Conservation (phyloP, 768 basidiomycete species). For the Termitomyces sp. region DNA sequence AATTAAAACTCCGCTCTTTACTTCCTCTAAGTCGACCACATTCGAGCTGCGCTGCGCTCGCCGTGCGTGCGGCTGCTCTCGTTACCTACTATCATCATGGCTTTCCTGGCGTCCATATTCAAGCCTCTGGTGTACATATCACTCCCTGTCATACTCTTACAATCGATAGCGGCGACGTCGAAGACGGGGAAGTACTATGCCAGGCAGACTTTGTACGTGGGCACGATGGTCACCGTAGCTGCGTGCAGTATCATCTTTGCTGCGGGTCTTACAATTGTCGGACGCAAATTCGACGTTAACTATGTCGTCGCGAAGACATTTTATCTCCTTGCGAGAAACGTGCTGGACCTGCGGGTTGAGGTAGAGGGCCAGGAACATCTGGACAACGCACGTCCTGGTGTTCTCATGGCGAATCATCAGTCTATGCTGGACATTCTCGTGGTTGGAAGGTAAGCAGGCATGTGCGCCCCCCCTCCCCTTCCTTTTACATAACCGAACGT, state of each 20-base stretch:
- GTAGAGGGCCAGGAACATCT: constrained; percentile 88
- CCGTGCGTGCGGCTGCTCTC: background rate
- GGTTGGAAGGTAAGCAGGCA: constrained; percentile 60
- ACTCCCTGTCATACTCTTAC: constrained; percentile 62
- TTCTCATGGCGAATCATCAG: constrained; percentile 89
- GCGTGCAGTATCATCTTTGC: constrained; percentile 68
- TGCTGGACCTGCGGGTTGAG: constrained; percentile 62
- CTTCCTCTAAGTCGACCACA: constrained; percentile 3
- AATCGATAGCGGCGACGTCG: constrained; percentile 49
- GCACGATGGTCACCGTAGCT: constrained; percentile 63
- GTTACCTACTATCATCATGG: constrained; percentile 36
- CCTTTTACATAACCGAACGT: background rate
- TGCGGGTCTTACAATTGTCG: constrained; percentile 57
- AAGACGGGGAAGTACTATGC: constrained; percentile 66
- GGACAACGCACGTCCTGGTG: constrained; percentile 55
- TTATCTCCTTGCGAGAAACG: constrained; percentile 58
- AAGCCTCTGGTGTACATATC: constrained; percentile 76
- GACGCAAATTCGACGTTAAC: constrained; percentile 75
- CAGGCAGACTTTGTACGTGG: constrained; percentile 65
- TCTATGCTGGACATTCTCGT: constrained; percentile 86
- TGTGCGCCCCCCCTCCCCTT: constrained; percentile 6
- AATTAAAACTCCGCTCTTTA: constrained; percentile 16
- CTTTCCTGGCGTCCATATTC: constrained; percentile 54
- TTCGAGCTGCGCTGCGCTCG: constrained; percentile 12
- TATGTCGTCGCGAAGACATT: constrained; percentile 79